These are phyloP conservation scores for Fragaria ananassa DNA, from an alignment of 306 rosid genomes.

Conservation along the genomic window DNA sequence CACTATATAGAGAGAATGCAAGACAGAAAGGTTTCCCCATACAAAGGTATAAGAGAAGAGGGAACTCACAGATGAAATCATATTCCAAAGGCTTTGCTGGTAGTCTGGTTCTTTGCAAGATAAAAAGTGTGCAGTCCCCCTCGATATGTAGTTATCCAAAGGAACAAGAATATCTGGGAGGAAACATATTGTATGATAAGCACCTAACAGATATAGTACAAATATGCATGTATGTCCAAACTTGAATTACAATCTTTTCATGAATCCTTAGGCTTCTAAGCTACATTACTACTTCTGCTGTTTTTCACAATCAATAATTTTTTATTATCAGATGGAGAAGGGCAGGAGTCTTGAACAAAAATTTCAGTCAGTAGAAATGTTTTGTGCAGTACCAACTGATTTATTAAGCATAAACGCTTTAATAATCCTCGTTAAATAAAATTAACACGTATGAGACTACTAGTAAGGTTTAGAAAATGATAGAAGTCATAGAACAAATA, in stretches of 20 bases:
- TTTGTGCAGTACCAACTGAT: neutral
- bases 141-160: constrained; percentile 86
- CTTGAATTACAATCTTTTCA: neutral
- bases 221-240: constrained; percentile 3
- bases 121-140: constrained; percentile 87
- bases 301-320: neutral
- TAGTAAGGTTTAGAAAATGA: neutral
- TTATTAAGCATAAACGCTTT: neutral
- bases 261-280: neutral
- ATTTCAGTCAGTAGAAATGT: neutral
- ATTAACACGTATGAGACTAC: neutral
- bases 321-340: neutral
- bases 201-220: neutral
- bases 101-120: constrained; percentile 78
- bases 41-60: neutral
- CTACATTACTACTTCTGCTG: too few species aligned
- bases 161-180: constrained; percentile 88
- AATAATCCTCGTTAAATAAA: neutral
- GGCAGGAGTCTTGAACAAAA: neutral
- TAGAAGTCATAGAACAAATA: neutral
- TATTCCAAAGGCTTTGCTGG: constrained; percentile 90
- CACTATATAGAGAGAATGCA: neutral
- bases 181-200: constrained; percentile 7
- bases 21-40: neutral
- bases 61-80: constrained; percentile 81